phyloP scores from a whole-genome alignment of 176 grass and related monocot genomes.

The Eragrostis curvula region DNA sequence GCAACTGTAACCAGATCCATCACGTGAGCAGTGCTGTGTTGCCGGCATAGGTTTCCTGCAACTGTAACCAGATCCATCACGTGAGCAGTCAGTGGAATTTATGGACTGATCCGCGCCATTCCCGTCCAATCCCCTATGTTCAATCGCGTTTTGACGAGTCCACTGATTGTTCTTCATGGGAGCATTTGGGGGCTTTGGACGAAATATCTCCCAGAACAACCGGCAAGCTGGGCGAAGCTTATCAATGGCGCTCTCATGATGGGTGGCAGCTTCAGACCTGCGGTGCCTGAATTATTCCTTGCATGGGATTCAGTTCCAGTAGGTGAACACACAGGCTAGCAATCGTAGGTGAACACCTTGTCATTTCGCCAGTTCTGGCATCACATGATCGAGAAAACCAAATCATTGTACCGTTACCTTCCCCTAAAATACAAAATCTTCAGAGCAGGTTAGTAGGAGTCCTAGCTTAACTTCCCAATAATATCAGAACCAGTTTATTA shows the following conservation, averaged over 20 bases:
- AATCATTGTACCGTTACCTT: conserved; percentile 25
- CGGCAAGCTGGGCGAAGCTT: not conserved
- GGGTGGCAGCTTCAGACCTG: not conserved
- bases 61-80: conserved; percentile 11
- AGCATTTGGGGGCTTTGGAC: not conserved
- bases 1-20: not conserved
- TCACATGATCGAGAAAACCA: not conserved
- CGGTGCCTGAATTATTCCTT: not conserved
- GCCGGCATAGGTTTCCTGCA: not conserved
- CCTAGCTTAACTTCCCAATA: not conserved
- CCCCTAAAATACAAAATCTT: conserved; percentile 21
- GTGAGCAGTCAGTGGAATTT: conserved; percentile 20
- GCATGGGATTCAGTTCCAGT: not conserved
- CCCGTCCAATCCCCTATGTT: not conserved
- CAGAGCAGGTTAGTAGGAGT: not conserved
- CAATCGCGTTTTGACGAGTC: not conserved
- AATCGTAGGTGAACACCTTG: not conserved
- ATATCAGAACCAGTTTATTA: not conserved
- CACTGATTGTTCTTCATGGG: not conserved
- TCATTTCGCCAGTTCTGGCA: not conserved
- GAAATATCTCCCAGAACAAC: not conserved
- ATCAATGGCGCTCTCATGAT: not conserved
- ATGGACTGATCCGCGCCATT: not conserved
- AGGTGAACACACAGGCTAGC: not conserved
- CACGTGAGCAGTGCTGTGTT: conserved; percentile 29